Evolutionary conservation across 192 early-diverging fungal genomes (phyloP), one percentile per base, ranked within the genome.

Genomic region (Coemansia sp.): DNA sequence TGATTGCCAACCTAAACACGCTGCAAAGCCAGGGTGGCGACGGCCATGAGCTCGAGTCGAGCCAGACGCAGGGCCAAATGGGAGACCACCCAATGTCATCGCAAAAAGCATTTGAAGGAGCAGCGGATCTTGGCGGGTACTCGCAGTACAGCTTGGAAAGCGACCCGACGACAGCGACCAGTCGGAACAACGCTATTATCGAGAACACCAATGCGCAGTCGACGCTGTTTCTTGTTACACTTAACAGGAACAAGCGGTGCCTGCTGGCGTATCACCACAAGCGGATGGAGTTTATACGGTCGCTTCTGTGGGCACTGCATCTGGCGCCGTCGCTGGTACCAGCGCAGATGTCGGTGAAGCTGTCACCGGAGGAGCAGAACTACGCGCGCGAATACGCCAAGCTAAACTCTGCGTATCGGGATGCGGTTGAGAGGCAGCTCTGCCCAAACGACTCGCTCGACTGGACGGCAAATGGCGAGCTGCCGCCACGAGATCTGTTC

Each of bases 401-500:
- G 0, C 66, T 92, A 23, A 80, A 93, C 30, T 81, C 79, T 34
- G 69, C 69, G 5, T 95, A 93, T 63, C 48, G 74, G 11, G 74
- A 78, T 34, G 65, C 68, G 0, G 64, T 78, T 2, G 80, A 87
- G 27, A 53, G 57, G 5, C 70, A 73, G 42, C 44, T 73, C 44
- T 68, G 64, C 30, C 69, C 62, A 0, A 57, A 45, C 6, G 84
- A 84, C 23, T 77, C 68, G 39, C 79, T 96, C 0, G 94, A 95
- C 67, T 67, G 97, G 67, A 83, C 81, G 2, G 81, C 86, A 0
- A 85, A 86, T 9, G 84, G 87, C 39, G 78, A 92, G 39, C 64
- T 86, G 0, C 96, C 96, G 30, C 96, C 96, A 8, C 83, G 84
- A 61, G 94, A 98, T 62, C 62, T 95, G 59, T 94, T 90, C 75